These are phyloP conservation scores for Apiotrichum sp. DNA, from an alignment of 1,284 basidiomycete genomes.

Conservation along the genomic window DNA sequence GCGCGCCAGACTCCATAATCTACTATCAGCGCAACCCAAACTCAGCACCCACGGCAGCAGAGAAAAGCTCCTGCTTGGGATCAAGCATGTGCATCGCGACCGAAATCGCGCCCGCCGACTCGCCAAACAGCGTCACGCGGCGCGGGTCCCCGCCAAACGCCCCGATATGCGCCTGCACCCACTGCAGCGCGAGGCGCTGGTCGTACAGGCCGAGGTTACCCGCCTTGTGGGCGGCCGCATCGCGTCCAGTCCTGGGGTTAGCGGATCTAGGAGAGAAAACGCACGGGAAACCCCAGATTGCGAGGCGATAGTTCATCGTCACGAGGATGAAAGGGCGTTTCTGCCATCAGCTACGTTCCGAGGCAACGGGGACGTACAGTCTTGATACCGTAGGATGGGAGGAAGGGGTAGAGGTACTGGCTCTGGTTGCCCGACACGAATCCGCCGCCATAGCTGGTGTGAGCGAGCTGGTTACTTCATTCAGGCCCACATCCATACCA, in stretches of 20 bases:
- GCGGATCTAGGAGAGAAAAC: background rate
- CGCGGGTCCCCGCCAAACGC: conserved; percentile 50
- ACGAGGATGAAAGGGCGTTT: conserved; percentile 46
- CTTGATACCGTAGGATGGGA: conserved; percentile 10
- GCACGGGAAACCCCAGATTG: conserved; percentile 47
- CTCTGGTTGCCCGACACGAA: conserved; percentile 22
- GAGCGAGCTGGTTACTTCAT: background rate
- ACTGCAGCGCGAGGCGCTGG: conserved; percentile 49
- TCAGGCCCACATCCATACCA: conserved; percentile 20
- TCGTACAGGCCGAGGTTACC: conserved; percentile 48
- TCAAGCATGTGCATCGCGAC: conserved; percentile 34
- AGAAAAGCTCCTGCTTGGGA: conserved; percentile 35
- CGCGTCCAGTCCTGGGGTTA: conserved; percentile 24
- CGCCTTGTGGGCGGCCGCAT: conserved; percentile 32
- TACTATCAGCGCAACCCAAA: background rate
- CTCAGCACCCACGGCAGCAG: background rate
- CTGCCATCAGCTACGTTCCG: conserved; percentile 8
- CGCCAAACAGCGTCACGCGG: conserved; percentile 42
- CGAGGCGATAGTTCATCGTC: conserved; percentile 49
- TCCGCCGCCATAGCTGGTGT: conserved; percentile 37
- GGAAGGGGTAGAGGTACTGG: conserved; percentile 19
- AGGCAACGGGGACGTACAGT: conserved; percentile 7
- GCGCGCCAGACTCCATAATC: conserved; percentile 46
- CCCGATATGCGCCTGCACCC: conserved; percentile 50
- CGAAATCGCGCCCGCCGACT: conserved; percentile 43